Evolutionary conservation across 1,284 basidiomycete genomes (phyloP).

Genomic region (Farysia itapuensis): DNA sequence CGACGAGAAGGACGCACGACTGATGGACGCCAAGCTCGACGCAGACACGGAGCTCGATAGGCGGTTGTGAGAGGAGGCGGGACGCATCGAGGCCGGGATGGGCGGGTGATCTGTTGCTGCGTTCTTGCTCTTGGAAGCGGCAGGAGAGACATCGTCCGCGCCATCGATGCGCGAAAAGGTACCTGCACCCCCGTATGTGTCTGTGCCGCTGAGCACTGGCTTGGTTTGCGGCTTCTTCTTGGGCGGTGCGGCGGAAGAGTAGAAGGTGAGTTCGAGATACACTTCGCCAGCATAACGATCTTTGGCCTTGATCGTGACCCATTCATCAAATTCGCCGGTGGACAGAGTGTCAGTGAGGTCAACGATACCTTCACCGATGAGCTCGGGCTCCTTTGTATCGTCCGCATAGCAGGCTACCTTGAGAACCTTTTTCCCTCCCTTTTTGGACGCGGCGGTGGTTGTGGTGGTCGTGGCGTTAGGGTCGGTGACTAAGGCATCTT

Average conservation of each 20-base stretch:
- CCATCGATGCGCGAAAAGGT: slow-evolving; percentile 42
- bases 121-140: slow-evolving; percentile 2
- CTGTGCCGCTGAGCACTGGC: slow-evolving; percentile 22
- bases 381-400: slow-evolving; percentile 88
- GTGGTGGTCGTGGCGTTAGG: slow-evolving; percentile 62
- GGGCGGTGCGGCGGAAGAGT: slow-evolving; percentile 51
- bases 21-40: slow-evolving; percentile 17
- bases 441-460: slow-evolving; percentile 63
- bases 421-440: slow-evolving; percentile 77
- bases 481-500: slow-evolving; percentile 66
- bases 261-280: slow-evolving; percentile 58
- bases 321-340: slow-evolving; percentile 96
- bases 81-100: slow-evolving; percentile 45
- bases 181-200: slow-evolving; percentile 52
- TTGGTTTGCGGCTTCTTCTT: slow-evolving; percentile 41
- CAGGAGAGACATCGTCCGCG: slow-evolving; percentile 10
- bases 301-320: slow-evolving; percentile 69
- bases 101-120: slow-evolving; percentile 21
- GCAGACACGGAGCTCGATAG: slow-evolving; percentile 34
- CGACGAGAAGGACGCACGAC: slow-evolving; percentile 13
- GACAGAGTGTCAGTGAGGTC: slow-evolving; percentile 86
- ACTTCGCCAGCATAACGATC: slow-evolving; percentile 57
- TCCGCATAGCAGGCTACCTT: slow-evolving; percentile 87
- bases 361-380: slow-evolving; percentile 87
- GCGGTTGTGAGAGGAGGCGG: slow-evolving; percentile 12